Percentiles rank a stretch among this genome's conserved stretches.
These are phyloP conservation scores for Ajuga reptans DNA, from an alignment of 305 asterid species.

Conservation along the genomic window DNA sequence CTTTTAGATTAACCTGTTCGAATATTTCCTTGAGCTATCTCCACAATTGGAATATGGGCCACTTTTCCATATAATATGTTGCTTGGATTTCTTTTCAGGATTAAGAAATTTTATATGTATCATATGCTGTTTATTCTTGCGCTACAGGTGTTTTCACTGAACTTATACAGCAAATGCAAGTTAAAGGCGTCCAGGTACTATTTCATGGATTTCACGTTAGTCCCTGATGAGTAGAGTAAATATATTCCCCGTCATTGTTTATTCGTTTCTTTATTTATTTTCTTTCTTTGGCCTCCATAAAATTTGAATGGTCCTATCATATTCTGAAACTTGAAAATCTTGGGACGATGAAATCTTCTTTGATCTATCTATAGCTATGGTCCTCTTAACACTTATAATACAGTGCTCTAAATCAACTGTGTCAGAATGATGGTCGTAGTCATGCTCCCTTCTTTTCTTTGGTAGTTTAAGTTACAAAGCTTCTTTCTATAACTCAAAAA, in stretches of 20 bases:
- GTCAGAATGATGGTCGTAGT: neutral
- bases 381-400: neutral
- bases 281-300: neutral
- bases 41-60: neutral
- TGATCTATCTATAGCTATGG: neutral
- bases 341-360: neutral
- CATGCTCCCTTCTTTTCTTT: neutral
- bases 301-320: neutral
- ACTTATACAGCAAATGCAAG: constrained; percentile 98
- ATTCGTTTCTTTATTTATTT: neutral
- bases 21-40: neutral
- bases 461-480: neutral
- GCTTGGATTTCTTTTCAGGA: constrained; percentile 7
- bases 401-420: neutral
- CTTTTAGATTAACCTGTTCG: neutral
- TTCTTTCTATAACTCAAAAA: neutral
- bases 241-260: neutral
- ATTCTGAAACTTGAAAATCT: neutral
- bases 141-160: constrained; percentile 91
- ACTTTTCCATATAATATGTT: constrained; percentile 5
- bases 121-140: constrained; percentile 17
- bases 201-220: neutral
- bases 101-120: neutral
- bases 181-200: constrained; percentile 91
- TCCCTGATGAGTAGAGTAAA: neutral